Base-by-base conservation (phyloP, 176 grass and related monocot species). In the Eremochloa ophiuroides region DNA sequence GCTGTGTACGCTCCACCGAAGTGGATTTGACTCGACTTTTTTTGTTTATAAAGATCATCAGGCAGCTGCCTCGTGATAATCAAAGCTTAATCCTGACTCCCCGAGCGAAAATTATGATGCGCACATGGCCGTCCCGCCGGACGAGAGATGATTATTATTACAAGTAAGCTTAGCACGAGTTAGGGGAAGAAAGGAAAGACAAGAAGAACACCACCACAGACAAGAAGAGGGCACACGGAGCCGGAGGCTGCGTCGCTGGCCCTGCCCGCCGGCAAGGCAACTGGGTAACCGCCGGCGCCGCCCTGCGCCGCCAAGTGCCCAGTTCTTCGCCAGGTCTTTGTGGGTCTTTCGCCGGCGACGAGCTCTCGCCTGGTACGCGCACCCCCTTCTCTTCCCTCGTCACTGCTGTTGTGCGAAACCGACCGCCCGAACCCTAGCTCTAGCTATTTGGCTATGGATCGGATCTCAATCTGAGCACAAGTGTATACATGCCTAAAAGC, bases 201-300 rank as follows among this genome's bases (percentile, higher is more conserved):
- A 2, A 38, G 67, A 26, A 28, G 7, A 56, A 20, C 50, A 55
- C 38, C 38, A 39, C 8, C 51, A 73, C 56, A 73, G 56, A 77
- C 64, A 82, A 78, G 76, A 43, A 78, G 77, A 39, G 30, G 80
- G 53, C 37, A 48, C 56, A 20, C n/a, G n/a, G n/a, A n/a, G 73
- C 28, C 22, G 18, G 15, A 43, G 56, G 75, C 58, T 43, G 60
- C 40, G 60, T 48, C 41, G 76, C 61, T n/a, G 76, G 20, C 53
- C 53, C 22, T n/a, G 55, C 55, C 22, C 55, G 55, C 55, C 55
- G 34, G 34, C n/a, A n/a, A n/a, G 50, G 51, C 51, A 56, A 23
- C 22, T 56, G 51, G 22, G 51, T 22, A 1, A n/a, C 51, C 51
- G 22, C 20, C 51, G 51, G 51, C 3, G 51, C 22, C 51, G 8